Base-by-base conservation (phyloP, 768 basidiomycete genomes). In the Dacryopinax primogenitus region DNA sequence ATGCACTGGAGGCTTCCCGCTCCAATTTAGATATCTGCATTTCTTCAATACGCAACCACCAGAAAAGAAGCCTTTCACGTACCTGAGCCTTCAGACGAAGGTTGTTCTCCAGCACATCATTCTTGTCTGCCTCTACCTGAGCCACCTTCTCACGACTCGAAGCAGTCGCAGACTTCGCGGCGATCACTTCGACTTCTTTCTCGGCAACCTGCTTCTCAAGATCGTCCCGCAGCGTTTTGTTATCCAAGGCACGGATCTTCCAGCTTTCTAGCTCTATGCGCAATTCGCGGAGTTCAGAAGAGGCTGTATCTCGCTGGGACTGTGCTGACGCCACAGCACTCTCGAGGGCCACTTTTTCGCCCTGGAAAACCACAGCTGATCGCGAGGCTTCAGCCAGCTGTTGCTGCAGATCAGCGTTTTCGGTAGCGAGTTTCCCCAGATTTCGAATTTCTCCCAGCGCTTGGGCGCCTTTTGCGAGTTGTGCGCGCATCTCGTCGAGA, bases 311-410 rank as follows among this genome's bases (percentile, higher is more conserved):
- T 23, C 87, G 83, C 63, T 91, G 88, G 32, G 73, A 77, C 72
- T 91, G 89, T 0, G 78, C 77, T 26, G 77, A 77, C 26, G 73
- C 75, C 33, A 88, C 75, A 67, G 87, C 86, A 68, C 90, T 87
- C 23, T 70, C 74, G 51, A 90, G 72, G 36, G 82, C 76, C 62
- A 91, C 90, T 75, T 90, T 92, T 77, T 92, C 90, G 15, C 88
- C 88, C 16, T 87, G 84, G 3, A 87, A 81, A 71, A 88, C 86
- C 0, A 88, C 88, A 69, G 89, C 85, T 15, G 84, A 83, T 23
- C 84, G 44, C 83, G 88, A 86, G 62, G 90, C 86, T 75, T 88
- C 89, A 13, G 84, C 82, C 12, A 92, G 70, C 70, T 90, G 86
- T 34, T 84, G 76, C 70, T 90, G 88, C 62, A 84, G 78, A 6